phyloP scores from a whole-genome alignment of 768 basidiomycete species.

The Lactarius psammicola region DNA sequence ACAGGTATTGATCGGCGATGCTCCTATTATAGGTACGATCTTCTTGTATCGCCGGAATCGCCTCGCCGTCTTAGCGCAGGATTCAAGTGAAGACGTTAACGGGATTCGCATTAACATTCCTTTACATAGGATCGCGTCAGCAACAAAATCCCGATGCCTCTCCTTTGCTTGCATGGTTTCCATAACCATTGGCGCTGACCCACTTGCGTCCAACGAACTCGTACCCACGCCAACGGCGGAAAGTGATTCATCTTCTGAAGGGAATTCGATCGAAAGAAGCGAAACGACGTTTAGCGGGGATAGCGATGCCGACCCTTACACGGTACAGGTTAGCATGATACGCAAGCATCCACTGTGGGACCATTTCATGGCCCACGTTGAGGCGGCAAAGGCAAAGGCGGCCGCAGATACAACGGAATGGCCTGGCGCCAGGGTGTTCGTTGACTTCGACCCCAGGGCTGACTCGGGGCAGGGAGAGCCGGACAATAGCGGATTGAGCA shows the following conservation, averaged over 20 bases:
- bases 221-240: background rate
- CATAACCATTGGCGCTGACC: slow-evolving; percentile 19
- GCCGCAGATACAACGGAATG: slow-evolving; percentile 16
- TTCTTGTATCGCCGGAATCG: slow-evolving; percentile 48
- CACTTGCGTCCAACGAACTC: slow-evolving; percentile 8
- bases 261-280: slow-evolving; percentile 8
- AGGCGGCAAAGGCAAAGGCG: slow-evolving; percentile 7
- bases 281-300: slow-evolving; percentile 1
- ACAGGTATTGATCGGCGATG: background rate
- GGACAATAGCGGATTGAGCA: slow-evolving; percentile 4
- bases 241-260: slow-evolving; percentile 16
- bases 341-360: slow-evolving; percentile 21
- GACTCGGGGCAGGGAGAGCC: background rate
- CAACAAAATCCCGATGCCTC: slow-evolving; percentile 28
- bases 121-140: slow-evolving; percentile 39
- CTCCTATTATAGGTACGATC: slow-evolving; percentile 39
- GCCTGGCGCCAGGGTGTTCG: slow-evolving; percentile 22
- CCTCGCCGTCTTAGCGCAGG: slow-evolving; percentile 35
- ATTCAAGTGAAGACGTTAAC: slow-evolving; percentile 35
- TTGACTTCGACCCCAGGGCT: slow-evolving; percentile 25
- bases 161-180: slow-evolving; percentile 29
- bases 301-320: slow-evolving; percentile 9
- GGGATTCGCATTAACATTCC: slow-evolving; percentile 51
- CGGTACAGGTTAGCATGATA: slow-evolving; percentile 25
- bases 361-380: slow-evolving; percentile 9